Conservation (phyloP, 495 filamentous ascomycete genomes). For the Collariella sp. region DNA sequence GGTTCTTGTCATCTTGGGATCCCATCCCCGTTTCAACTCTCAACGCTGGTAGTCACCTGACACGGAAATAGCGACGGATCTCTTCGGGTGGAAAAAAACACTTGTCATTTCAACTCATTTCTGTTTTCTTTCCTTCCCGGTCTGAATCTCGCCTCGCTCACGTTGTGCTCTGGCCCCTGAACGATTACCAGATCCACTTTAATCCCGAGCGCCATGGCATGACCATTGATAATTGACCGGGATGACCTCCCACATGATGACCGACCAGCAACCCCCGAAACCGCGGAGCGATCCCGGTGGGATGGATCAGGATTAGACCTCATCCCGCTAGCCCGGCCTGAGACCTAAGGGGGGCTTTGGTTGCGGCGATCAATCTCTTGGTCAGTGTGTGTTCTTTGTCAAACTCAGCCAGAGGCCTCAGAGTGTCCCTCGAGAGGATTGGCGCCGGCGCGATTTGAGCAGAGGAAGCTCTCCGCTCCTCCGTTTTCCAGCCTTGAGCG, state of each 20-base stretch:
- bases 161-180: neutral
- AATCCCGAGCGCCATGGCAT: neutral
- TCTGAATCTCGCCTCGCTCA: neutral
- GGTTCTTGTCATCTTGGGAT: no score
- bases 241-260: neutral
- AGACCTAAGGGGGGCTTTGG: neutral
- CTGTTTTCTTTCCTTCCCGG: neutral
- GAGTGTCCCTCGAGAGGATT: neutral
- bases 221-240: neutral
- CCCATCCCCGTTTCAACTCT: no score
- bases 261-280: neutral
- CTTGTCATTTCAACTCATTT: neutral
- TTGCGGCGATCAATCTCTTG: no score
- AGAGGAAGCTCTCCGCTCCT: no score
- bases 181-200: neutral
- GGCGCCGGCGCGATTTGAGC: neutral
- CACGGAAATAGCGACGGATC: neutral
- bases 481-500: no score
- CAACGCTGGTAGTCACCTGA: no score
- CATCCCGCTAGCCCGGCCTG: neutral
- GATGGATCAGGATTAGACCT: neutral
- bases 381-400: no score
- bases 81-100: neutral
- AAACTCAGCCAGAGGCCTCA: no score
- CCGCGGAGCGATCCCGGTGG: slow-evolving; percentile 12